Conservation (phyloP, 129 eudicot species). For the Lonicera japonica region DNA sequence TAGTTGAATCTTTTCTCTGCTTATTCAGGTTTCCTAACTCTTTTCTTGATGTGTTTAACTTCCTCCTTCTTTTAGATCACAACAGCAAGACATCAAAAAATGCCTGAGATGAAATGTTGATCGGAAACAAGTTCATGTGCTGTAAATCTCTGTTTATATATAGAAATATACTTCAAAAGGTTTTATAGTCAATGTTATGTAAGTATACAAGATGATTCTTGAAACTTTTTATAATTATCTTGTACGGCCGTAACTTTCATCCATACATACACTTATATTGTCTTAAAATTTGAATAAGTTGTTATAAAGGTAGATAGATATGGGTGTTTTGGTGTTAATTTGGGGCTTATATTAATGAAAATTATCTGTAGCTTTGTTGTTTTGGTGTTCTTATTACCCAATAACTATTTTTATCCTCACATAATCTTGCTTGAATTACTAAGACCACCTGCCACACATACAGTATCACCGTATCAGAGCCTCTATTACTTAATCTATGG, state of each 20-base stretch:
- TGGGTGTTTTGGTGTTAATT: neutral
- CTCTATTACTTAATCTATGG: no score
- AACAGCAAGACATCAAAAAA: neutral
- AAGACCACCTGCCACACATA: no score
- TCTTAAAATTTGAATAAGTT: constrained; percentile 1
- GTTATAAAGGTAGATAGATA: neutral
- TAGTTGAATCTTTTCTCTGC: neutral
- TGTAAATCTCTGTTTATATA: neutral
- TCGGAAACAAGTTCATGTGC: neutral
- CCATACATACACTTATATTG: neutral
- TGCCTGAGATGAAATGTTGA: constrained; percentile 4
- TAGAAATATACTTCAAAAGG: neutral
- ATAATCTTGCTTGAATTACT: no score
- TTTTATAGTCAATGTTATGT: neutral
- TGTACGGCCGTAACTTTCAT: neutral
- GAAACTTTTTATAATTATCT: neutral
- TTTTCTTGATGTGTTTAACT: neutral
- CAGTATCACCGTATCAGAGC: no score
- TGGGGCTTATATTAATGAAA: no score
- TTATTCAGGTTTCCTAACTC: constrained; percentile 1
- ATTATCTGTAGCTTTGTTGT: no score
- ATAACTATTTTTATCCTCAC: no score
- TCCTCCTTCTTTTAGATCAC: neutral
- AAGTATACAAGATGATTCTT: neutral
- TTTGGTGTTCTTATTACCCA: no score